phyloP scores from a whole-genome alignment of 2,329 filamentous ascomycete genomes.

The Colletotrichum sojae region DNA sequence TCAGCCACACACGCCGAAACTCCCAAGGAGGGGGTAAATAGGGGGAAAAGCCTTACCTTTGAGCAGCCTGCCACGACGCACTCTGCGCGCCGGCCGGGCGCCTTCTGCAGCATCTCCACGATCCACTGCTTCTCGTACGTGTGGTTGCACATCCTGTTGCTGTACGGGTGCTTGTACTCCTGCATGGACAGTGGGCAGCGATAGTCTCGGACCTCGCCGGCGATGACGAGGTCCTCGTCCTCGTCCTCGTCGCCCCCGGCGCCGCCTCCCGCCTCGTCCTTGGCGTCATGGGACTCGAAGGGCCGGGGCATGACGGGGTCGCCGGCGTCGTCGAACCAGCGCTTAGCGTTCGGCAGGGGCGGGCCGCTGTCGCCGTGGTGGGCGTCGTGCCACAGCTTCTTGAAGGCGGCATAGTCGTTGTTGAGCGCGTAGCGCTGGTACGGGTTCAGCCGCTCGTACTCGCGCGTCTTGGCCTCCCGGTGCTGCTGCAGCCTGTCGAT shows the following conservation, averaged over 20 bases:
- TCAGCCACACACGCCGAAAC: neutral
- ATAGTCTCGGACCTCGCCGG: slow-evolving; percentile 73
- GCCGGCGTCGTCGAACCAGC: slow-evolving; percentile 67
- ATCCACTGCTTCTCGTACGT: slow-evolving; percentile 79
- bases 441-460: slow-evolving; percentile 59
- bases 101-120: slow-evolving; percentile 64
- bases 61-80: slow-evolving; percentile 78
- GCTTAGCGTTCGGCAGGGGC: slow-evolving; percentile 65
- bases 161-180: slow-evolving; percentile 76
- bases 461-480: slow-evolving; percentile 53
- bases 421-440: slow-evolving; percentile 67
- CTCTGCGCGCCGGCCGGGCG: slow-evolving; percentile 55
- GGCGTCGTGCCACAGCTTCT: slow-evolving; percentile 70
- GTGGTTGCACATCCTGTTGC: slow-evolving; percentile 77
- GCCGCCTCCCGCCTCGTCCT: slow-evolving; percentile 54
- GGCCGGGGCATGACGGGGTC: slow-evolving; percentile 51
- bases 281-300: slow-evolving; percentile 25
- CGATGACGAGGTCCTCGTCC: slow-evolving; percentile 79
- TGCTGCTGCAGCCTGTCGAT: slow-evolving; percentile 53
- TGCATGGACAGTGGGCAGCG: slow-evolving; percentile 79
- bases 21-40: neutral
- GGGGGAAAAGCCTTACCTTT: slow-evolving; percentile 55
- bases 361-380: slow-evolving; percentile 63
- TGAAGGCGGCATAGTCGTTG: slow-evolving; percentile 74
- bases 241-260: slow-evolving; percentile 60